Percentiles rank a stretch among this genome's conserved stretches.
Conservation (phyloP, 768 basidiomycete species). For the Pholiota microspora region DNA sequence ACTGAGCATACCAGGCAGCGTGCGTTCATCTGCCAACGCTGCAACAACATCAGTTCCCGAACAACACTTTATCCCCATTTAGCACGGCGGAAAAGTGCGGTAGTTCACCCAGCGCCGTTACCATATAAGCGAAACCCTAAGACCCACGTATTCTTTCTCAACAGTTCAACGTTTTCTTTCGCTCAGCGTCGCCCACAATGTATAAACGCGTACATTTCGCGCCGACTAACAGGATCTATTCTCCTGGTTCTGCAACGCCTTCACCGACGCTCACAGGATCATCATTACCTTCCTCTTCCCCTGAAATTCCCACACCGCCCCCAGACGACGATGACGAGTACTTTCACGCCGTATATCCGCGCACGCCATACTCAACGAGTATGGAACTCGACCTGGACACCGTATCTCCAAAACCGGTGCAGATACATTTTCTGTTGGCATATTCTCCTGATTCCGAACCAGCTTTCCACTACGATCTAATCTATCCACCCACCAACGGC, state of each 20-base stretch:
- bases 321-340: slow-evolving; percentile 20
- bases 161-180: slow-evolving; percentile 5
- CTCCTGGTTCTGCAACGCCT: slow-evolving; percentile 30
- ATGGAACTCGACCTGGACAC: slow-evolving; percentile 24
- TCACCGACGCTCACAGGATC: slow-evolving; percentile 36
- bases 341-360: slow-evolving; percentile 24
- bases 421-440: slow-evolving; percentile 42
- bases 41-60: not conserved
- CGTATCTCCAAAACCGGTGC: slow-evolving; percentile 27
- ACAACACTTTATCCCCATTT: slow-evolving; percentile 4
- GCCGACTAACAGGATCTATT: slow-evolving; percentile 33
- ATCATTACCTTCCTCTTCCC: slow-evolving; percentile 36
- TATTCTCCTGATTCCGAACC: slow-evolving; percentile 32
- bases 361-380: slow-evolving; percentile 26
- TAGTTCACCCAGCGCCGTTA: slow-evolving; percentile 10
- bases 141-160: slow-evolving; percentile 21
- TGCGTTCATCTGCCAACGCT: not conserved
- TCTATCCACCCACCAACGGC: slow-evolving; percentile 27
- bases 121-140: slow-evolving; percentile 29
- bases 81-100: not conserved
- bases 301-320: slow-evolving; percentile 37
- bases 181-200: slow-evolving; percentile 19
- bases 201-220: slow-evolving; percentile 44
- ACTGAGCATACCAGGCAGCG: not conserved
- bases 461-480: slow-evolving; percentile 36